These are phyloP conservation scores for Sisymbrium irio DNA, from an alignment of 345 rosid genomes.

Conservation along the genomic window DNA sequence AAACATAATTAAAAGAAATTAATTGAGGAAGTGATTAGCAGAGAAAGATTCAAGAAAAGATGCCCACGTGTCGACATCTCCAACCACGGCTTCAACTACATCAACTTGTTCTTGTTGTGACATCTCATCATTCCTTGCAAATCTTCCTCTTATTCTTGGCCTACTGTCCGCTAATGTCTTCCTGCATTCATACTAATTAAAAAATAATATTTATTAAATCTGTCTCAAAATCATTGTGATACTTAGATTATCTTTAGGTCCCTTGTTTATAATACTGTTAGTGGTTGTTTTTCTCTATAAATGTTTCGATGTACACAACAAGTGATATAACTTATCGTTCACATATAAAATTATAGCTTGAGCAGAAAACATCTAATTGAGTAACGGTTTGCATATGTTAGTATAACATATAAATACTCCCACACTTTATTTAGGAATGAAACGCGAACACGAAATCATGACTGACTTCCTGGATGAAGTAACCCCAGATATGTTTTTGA, in stretches of 20 bases:
- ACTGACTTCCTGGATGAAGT: not conserved
- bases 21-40: slow-evolving; percentile 46
- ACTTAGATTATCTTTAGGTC: not conserved
- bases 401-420: not conserved
- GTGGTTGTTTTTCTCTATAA: not conserved
- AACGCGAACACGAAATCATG: not conserved
- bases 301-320: not conserved
- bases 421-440: not conserved
- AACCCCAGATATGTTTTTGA: not conserved
- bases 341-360: not conserved
- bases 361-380: not conserved
- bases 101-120: slow-evolving; percentile 46
- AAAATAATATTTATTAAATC: not conserved
- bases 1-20: not conserved
- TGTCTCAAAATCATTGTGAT: not conserved
- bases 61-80: slow-evolving; percentile 64
- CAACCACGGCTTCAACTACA: slow-evolving; percentile 48
- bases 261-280: not conserved
- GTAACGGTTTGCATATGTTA: not conserved
- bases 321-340: not conserved
- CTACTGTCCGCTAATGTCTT: slow-evolving; percentile 94
- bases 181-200: slow-evolving; percentile 81
- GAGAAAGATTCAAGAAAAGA: slow-evolving; percentile 62
- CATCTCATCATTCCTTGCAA: slow-evolving; percentile 80
- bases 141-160: slow-evolving; percentile 91